Evolutionary conservation across 352 stramenopile genomes (phyloP).

Genomic region (Phytophthora uliginosa): DNA sequence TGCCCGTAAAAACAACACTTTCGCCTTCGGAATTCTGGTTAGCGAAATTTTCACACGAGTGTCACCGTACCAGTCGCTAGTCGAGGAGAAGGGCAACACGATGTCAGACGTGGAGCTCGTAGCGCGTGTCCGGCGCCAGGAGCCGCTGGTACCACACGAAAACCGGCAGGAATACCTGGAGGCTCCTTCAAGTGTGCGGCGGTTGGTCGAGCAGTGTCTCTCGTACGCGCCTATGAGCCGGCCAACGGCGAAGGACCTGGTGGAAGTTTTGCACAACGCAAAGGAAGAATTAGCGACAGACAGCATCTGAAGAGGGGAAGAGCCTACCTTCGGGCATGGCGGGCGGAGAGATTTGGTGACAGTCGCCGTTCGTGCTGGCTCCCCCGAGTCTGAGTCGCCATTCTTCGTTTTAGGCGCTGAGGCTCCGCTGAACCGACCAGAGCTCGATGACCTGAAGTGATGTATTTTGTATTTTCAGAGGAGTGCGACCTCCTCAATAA

Average conservation of each 20-base stretch:
- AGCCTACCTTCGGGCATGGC: constrained; percentile 27
- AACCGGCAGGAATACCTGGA: constrained; percentile 50
- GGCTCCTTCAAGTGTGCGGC: constrained; percentile 48
- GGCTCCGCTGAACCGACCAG: constrained; percentile 16
- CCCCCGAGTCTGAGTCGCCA: constrained; percentile 33
- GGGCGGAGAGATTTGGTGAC: constrained; percentile 27
- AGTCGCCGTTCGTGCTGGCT: constrained; percentile 31
- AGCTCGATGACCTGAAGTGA: constrained; percentile 32
- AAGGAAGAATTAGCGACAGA: constrained; percentile 45
- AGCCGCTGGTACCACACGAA: constrained; percentile 56
- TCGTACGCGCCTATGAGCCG: constrained; percentile 61
- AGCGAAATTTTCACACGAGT: constrained; percentile 67
- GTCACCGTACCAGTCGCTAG: constrained; percentile 55
- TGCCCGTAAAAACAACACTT: constrained; percentile 64
- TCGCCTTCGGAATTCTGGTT: constrained; percentile 72
- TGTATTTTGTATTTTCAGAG: constrained; percentile 44
- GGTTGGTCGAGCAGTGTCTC: constrained; percentile 58
- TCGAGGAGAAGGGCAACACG: constrained; percentile 62
- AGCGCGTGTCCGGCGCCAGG: constrained; percentile 42
- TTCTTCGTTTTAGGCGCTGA: constrained; percentile 41
- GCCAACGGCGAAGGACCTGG: constrained; percentile 58
- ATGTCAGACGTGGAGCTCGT: constrained; percentile 63
- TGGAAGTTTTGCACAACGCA: constrained; percentile 51
- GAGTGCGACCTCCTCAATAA: constrained; percentile 26
- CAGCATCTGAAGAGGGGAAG: constrained; percentile 41